Conservation (phyloP, 2,329 filamentous ascomycete genomes). For the Cladorrhinum sp. region DNA sequence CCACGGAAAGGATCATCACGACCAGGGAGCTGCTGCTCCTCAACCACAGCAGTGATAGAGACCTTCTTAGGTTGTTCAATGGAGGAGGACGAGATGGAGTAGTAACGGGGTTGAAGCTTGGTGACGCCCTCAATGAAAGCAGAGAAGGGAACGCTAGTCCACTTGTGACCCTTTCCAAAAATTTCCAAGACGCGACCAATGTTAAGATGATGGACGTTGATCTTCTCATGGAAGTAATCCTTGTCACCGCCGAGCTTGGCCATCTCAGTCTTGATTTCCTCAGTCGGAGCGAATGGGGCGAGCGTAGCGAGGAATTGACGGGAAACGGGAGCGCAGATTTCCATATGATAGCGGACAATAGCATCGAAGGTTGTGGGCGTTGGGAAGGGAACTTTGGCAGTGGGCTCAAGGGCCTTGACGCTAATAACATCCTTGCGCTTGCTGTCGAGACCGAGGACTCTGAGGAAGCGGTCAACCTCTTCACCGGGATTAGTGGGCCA, state of each 20-base stretch:
- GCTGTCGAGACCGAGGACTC: conserved; percentile 68
- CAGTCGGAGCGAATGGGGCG: conserved; percentile 83
- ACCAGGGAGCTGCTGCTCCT: conserved; percentile 74
- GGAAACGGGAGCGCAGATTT: conserved; percentile 91
- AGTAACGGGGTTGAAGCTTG: conserved; percentile 97
- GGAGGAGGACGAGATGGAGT: conserved; percentile 98
- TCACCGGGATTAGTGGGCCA: conserved; percentile 95
- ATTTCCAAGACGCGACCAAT: conserved; percentile 79
- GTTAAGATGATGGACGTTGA: conserved; percentile 79
- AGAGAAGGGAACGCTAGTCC: conserved; percentile 86
- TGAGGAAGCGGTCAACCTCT: conserved; percentile 87
- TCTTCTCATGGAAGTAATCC: conserved; percentile 88
- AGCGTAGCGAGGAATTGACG: conserved; percentile 90
- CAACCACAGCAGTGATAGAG: conserved; percentile 91
- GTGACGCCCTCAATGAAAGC: conserved; percentile 88
- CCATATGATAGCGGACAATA: conserved; percentile 90
- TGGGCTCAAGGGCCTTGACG: conserved; percentile 89
- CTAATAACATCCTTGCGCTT: conserved; percentile 81
- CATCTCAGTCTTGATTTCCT: conserved; percentile 82
- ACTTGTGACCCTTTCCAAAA: conserved; percentile 70
- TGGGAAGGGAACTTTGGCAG: conserved; percentile 95
- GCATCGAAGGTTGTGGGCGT: conserved; percentile 96
- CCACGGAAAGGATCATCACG: conserved; percentile 79
- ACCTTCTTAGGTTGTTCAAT: conserved; percentile 92
- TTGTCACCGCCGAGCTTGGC: conserved; percentile 86